Evolutionary conservation across 805 yeast species (phyloP), one percentile per base, ranked within the genome.

Genomic region (Ascoidea rubescens): DNA sequence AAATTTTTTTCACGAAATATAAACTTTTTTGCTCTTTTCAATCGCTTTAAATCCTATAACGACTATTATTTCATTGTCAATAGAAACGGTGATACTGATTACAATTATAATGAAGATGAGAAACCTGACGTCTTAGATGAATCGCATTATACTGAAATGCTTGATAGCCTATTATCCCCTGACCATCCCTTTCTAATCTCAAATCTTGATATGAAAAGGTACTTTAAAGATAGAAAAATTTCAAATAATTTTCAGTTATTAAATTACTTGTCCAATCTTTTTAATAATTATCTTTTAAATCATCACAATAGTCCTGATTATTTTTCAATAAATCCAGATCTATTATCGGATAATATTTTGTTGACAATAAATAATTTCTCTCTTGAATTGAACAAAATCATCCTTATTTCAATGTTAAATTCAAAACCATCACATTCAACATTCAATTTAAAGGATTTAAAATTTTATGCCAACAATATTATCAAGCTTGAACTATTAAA

Each of bases 21-120:
- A 55, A 69, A 63, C 52, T 67, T 72, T 46, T 65, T 68, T 54
- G 67, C 56, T 59, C 67, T 59, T 46, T 58, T 76, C 31, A 71
- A 76, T 44, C 67, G 74, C 12, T 73, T 77, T 51, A 75, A 81
- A 1, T 62, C 65, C 30, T 64, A 65, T 32, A 68, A 71, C 54
- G 66, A 69, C 7, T 67, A 65, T 53, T 60, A 66, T 5, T 71
- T n/a, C 62, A 67, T 59, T 62, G 57, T 21, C 59, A 63, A 53
- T 31, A 63, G 60, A 17, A 65, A 69, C 1, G 62, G 70, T 4
- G 72, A 71, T 7, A 70, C 75, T 14, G 70, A 70, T 49, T 67
- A 67, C 30, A 71, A 69, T 5, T 72, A 71, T 33, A 70, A 80
- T 63, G 57, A 64, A 7, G 69, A 70, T 48, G 28, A 21, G 28